A percentile compares a stretch with the other conserved stretches of the same genome.
phyloP scores from a whole-genome alignment of 257 asterid species.

The Solanum gracilifrons region DNA sequence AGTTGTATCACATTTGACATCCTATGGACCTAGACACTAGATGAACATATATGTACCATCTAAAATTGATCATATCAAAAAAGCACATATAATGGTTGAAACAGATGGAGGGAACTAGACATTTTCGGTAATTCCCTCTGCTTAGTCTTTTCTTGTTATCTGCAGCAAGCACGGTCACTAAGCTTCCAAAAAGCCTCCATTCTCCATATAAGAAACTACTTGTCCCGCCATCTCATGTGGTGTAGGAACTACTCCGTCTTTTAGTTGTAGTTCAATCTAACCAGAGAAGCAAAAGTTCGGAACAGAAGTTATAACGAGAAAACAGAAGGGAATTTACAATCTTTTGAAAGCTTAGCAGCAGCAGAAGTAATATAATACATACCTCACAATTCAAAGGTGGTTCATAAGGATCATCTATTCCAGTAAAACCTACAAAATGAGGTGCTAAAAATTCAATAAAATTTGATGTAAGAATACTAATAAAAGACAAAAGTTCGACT shows the following conservation, averaged over 20 bases:
- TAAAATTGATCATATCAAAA: background rate
- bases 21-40: background rate
- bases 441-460: background rate
- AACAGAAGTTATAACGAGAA: background rate
- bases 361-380: background rate
- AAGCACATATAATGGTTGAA: background rate
- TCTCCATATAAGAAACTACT: slow-evolving; percentile 63
- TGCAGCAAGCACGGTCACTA: background rate
- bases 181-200: slow-evolving; percentile 57
- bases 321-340: background rate
- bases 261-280: slow-evolving; percentile 70
- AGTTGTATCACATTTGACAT: background rate
- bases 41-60: background rate
- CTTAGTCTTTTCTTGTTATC: background rate
- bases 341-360: background rate
- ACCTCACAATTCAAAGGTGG: slow-evolving; percentile 83
- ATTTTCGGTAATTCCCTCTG: background rate
- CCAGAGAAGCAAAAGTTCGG: background rate
- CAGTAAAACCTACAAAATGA: slow-evolving; percentile 70
- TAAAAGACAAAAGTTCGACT: background rate
- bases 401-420: slow-evolving; percentile 97
- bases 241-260: slow-evolving; percentile 61
- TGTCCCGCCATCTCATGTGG: slow-evolving; percentile 78
- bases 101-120: background rate
- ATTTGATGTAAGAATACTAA: background rate